Base-by-base conservation (phyloP, 192 early-diverging fungal genomes). In the Gigaspora rosea region DNA sequence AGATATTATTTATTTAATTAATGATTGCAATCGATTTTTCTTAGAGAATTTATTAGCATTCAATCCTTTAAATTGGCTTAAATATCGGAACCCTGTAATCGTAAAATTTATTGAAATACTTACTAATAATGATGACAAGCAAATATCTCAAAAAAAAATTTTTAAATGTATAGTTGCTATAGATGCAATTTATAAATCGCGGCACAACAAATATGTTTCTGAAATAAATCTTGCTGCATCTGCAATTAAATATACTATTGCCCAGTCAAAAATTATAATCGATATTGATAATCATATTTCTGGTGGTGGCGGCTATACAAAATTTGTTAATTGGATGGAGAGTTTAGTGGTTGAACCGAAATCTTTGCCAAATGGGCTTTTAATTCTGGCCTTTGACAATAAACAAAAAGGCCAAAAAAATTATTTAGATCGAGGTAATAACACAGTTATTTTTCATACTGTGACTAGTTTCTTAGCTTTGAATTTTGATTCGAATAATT, bases 61-160 rank as follows among this genome's bases (percentile, higher is more conserved):
- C 46, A 22, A 12, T 8, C n/a, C 66, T 8, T 18, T 41, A 20
- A 3, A 6, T 8, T 67, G 41, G 4, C 4, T 67, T 16, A 71
- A 8, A 13, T 27, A 27, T 27, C 27, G 1, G 27, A 27, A 27
- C 1, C 27, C 27, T 27, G 27, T 27, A 27, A 27, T 71, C 12
- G 68, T 71, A 7, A 71, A 71, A 16, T 71, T 71, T 33, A 52
- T 71, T 71, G 49, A 71, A 71, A 71, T 10, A 18, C 20, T 71
- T 11, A 52, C 51, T 18, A 0, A 52, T n/a, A 69, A 71, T 52
- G 32, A 70, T 52, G 0, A 20, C 7, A 4, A 71, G 8, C 4
- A 4, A 9, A 13, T 18, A 52, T 8, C 12, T 3, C 6, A 32
- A 48, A 18, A 47, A n/a, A 70, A 70, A 52, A 16, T 70, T 49